Percentiles rank a stretch among this genome's conserved stretches.
Conservation (phyloP, 306 rosid species). For the Quercus glauca region DNA sequence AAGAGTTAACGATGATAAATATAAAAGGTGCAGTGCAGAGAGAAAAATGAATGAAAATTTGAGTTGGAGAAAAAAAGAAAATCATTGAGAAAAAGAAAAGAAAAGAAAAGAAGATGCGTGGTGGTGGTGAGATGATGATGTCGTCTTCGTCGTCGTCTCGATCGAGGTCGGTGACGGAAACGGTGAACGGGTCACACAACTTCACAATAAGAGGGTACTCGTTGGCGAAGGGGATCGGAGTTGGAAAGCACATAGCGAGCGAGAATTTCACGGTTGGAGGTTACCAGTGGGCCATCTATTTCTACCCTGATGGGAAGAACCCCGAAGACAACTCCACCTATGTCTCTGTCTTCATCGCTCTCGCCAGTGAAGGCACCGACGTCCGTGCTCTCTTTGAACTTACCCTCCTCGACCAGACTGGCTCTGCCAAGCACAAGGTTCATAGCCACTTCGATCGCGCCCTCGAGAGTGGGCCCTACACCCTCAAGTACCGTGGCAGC, state of each 20-base stretch:
- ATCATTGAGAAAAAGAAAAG: no score
- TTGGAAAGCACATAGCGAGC: slow-evolving; percentile 92
- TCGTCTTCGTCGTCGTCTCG: slow-evolving; percentile 16
- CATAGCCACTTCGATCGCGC: slow-evolving; percentile 93
- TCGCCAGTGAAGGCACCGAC: slow-evolving; percentile 94
- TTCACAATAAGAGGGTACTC: slow-evolving; percentile 87
- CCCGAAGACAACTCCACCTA: slow-evolving; percentile 92
- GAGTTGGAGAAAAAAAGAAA: no score
- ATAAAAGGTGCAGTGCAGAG: no score
- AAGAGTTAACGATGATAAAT: no score
- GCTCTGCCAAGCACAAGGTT: slow-evolving; percentile 83
- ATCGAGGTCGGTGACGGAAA: slow-evolving; percentile 88
- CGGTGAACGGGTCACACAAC: slow-evolving; percentile 94
- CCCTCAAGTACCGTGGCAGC: slow-evolving; percentile 94
- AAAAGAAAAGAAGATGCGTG: no score
- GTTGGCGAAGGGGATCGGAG: slow-evolving; percentile 91
- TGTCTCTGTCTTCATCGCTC: slow-evolving; percentile 92
- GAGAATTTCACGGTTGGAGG: slow-evolving; percentile 93
- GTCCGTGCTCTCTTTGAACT: slow-evolving; percentile 91
- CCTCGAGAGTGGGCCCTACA: slow-evolving; percentile 89
- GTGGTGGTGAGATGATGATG: background rate
- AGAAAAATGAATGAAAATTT: no score
- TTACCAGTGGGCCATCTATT: slow-evolving; percentile 93
- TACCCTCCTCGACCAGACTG: slow-evolving; percentile 81
- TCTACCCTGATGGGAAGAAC: slow-evolving; percentile 93